Conservation (phyloP, 2,329 filamentous ascomycete species). For the Coleophoma crateriformis region DNA sequence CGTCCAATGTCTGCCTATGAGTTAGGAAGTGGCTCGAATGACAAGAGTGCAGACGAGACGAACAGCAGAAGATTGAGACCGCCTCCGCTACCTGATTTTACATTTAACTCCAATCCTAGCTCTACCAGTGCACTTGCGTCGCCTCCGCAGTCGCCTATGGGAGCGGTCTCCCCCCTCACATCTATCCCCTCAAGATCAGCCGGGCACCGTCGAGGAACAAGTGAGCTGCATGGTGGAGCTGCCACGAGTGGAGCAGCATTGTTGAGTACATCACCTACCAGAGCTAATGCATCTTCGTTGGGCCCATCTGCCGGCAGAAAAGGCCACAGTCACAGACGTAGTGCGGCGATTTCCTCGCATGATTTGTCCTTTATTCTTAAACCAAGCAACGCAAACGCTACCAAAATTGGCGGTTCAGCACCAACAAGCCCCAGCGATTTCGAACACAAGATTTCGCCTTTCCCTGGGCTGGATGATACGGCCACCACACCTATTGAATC, state of each 20-base stretch:
- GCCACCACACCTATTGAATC: conserved; percentile 1
- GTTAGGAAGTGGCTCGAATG: conserved; percentile 6
- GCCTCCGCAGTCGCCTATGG: conserved; percentile 40
- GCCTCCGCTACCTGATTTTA: conserved; percentile 26
- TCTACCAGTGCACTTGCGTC: conserved; percentile 20
- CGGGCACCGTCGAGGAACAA: conserved; percentile 71
- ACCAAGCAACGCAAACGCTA: conserved; percentile 12
- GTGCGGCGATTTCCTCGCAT: conserved; percentile 69
- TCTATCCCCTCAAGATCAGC: conserved; percentile 45
- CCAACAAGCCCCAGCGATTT: conserved; percentile 41
- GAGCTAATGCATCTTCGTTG: conserved; percentile 11
- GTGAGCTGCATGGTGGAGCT: conserved; percentile 81
- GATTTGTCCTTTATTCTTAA: conserved; percentile 69
- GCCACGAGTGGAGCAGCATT: conserved; percentile 33
- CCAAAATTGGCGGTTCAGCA: conserved; percentile 20
- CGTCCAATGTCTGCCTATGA: conserved; percentile 41
- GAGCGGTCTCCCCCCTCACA: conserved; percentile 21
- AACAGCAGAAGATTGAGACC: conserved; percentile 9
- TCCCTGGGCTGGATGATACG: conserved; percentile 7
- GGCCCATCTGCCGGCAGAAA: conserved; percentile 15
- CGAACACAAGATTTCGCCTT: conserved; percentile 13
- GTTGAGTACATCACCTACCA: conserved; percentile 21
- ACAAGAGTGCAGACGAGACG: not conserved
- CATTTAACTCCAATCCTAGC: conserved; percentile 18
- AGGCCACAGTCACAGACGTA: conserved; percentile 74